Evolutionary conservation across 2,329 filamentous ascomycete genomes (phyloP), one percentile per base, ranked within the genome.

Genomic region (Biscogniauxia sp.): DNA sequence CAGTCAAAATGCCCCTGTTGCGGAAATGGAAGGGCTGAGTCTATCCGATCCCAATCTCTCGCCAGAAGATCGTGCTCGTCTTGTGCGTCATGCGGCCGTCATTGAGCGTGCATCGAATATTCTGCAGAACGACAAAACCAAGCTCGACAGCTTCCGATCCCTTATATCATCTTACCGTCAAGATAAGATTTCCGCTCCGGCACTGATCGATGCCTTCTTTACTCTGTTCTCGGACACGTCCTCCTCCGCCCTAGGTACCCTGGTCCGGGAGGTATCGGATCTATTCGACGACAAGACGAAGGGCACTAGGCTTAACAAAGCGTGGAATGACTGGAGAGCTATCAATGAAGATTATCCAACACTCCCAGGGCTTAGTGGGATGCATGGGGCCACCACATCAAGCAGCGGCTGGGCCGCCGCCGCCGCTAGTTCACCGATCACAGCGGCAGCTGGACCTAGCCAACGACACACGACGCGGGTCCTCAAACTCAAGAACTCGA

Each of bases 301-400:
- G 73, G 87, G 87, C 1, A 88, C 89, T 56, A 82, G 80, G 0
- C 79, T 99, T 2, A 84, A 93, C 25, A 89, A 89, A 69, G 92
- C 93, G 1, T 97, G 94, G 93, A 92, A 92, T 68, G 91, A 97
- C 76, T 97, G 94, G 92, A 91, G 92, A 53, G 93, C 93, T 45
- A 95, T 96, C 77, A 96, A 96, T 67, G 93, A 97, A 75, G 93
- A 97, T 73, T 98, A 97, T 68, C 94, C 94, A 0, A 92, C 91
- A 1, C 80, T 98, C 0, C 93, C 94, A 1, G 89, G 90, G 0
- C 83, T 91, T 0, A 84, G 85, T 58, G 89, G 89, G 55, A 85
- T 89, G 76, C 82, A 88, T 45, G 87, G 88, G 25, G 82, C 80
- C 3, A 83, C 84, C 0, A 83, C 83, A 0, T 77, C 81, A 8